A percentile compares a stretch with the other conserved stretches of the same genome.
Conservation (phyloP, 768 basidiomycete species). For the Xerocomellus amylosporus region DNA sequence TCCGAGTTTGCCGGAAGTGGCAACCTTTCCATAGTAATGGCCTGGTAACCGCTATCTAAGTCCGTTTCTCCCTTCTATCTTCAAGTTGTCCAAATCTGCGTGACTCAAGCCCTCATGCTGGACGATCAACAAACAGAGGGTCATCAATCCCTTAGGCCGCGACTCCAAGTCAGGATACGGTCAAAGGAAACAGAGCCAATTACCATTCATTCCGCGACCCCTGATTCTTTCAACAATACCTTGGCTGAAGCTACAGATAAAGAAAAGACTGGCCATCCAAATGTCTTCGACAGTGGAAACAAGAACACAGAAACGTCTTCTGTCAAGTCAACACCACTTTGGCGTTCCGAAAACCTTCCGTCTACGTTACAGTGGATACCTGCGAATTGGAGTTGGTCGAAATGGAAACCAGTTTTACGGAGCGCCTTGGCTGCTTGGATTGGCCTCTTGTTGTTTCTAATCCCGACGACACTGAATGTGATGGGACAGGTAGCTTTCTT, state of each 20-base stretch:
- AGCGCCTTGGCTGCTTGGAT: conserved; percentile 64
- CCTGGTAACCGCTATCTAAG: no score
- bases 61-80: no score
- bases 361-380: conserved; percentile 51
- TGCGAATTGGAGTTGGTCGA: conserved; percentile 54
- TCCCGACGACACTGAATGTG: conserved; percentile 43
- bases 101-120: conserved; percentile 6
- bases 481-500: conserved; percentile 53
- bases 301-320: background rate
- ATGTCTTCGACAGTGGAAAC: background rate
- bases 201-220: background rate
- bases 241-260: background rate
- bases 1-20: no score
- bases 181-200: background rate
- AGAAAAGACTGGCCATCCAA: background rate
- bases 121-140: background rate
- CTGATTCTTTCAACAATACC: background rate
- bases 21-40: no score
- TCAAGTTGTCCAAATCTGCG: no score
- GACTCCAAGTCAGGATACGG: conserved; percentile 9
- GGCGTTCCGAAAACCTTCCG: conserved; percentile 24
- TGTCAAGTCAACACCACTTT: background rate
- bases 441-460: conserved; percentile 54
- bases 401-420: conserved; percentile 61
- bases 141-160: background rate